Evolutionary conservation across 1,284 basidiomycete genomes (phyloP).

Genomic region (Sporisorium graminicola): DNA sequence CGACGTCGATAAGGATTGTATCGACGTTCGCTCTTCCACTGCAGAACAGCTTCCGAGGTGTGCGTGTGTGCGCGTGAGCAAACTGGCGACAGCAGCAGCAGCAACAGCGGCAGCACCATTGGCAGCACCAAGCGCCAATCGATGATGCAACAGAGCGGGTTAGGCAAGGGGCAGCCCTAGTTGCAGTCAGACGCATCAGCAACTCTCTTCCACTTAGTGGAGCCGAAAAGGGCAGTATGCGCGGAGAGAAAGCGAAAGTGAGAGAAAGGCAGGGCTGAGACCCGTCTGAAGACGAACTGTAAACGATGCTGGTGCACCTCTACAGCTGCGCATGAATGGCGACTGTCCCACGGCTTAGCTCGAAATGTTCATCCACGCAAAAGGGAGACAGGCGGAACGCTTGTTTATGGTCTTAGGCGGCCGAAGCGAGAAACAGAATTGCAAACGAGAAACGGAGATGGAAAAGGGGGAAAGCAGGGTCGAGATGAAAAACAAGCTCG

Average conservation of each 20-base stretch:
- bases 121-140: neutral
- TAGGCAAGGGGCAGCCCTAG: neutral
- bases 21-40: neutral
- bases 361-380: too few relatives aligned
- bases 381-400: too few relatives aligned
- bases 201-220: neutral
- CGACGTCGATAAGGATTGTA: neutral
- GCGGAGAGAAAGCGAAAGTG: neutral
- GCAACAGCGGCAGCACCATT: too few relatives aligned
- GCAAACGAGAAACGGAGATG: neutral
- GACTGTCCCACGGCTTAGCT: neutral
- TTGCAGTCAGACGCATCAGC: neutral
- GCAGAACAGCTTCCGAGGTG: neutral
- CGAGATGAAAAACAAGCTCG: too few relatives aligned
- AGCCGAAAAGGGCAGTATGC: too few relatives aligned
- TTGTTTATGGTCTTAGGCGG: neutral
- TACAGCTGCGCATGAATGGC: neutral
- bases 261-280: neutral
- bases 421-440: conserved; percentile 3
- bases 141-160: neutral
- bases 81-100: neutral
- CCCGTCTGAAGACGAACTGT: neutral
- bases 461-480: neutral
- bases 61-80: neutral
- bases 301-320: neutral